phyloP scores from a whole-genome alignment of 345 rosid species.

The Viola odorata region DNA sequence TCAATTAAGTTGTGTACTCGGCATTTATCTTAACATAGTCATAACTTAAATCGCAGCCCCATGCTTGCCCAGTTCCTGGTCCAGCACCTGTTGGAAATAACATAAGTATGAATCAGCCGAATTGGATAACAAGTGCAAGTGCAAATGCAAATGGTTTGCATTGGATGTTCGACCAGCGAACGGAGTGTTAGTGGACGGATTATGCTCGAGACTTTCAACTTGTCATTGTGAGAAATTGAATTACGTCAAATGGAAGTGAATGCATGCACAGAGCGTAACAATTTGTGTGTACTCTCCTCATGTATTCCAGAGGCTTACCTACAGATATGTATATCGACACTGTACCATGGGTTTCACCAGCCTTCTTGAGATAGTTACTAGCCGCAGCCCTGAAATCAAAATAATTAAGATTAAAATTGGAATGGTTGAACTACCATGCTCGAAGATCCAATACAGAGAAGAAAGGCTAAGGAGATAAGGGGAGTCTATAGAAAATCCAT shows the following conservation, averaged over 20 bases:
- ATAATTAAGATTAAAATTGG: neutral
- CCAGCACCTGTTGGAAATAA: slow-evolving; percentile 49
- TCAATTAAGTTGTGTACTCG: slow-evolving; percentile 62
- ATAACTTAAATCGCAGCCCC: slow-evolving; percentile 89
- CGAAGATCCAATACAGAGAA: neutral
- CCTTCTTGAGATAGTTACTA: slow-evolving; percentile 60
- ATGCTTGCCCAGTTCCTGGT: slow-evolving; percentile 55
- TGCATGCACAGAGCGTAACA: too few species aligned
- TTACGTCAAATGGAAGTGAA: too few species aligned
- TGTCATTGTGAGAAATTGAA: too few species aligned
- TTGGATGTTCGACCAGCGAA: too few species aligned
- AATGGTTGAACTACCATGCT: neutral
- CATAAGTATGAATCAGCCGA: neutral
- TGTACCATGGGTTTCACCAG: slow-evolving; percentile 79
- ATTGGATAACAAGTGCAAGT: neutral
- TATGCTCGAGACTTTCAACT: too few species aligned
- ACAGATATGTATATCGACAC: slow-evolving; percentile 55
- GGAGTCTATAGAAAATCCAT: neutral
- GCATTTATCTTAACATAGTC: slow-evolving; percentile 89
- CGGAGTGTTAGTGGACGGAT: too few species aligned
- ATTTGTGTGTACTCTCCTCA: neutral
- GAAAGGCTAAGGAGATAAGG: too few species aligned
- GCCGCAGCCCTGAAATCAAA: slow-evolving; percentile 54
- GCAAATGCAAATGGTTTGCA: neutral
- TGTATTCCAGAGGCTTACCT: slow-evolving; percentile 42